Conservation (phyloP, 352 stramenopile species). For the Pythium volutum region DNA sequence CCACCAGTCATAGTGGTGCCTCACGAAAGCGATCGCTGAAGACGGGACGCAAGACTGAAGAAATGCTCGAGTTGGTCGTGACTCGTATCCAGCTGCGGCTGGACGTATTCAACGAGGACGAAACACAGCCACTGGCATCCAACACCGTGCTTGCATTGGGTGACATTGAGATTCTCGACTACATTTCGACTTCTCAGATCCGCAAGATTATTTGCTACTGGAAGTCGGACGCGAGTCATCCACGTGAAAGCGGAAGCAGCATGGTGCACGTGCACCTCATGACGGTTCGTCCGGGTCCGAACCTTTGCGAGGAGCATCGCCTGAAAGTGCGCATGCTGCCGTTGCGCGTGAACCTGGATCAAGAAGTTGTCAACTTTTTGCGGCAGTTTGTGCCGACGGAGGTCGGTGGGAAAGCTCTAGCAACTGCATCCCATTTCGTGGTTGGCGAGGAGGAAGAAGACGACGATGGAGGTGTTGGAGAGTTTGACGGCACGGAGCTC, state of each 20-base stretch:
- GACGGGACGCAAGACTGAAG: slow-evolving; percentile 81
- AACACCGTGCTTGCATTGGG: slow-evolving; percentile 73
- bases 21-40: slow-evolving; percentile 61
- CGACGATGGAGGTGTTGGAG: slow-evolving; percentile 21
- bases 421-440: neutral
- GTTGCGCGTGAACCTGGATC: slow-evolving; percentile 82
- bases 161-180: slow-evolving; percentile 84
- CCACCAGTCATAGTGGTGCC: neutral
- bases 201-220: slow-evolving; percentile 90
- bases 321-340: slow-evolving; percentile 74
- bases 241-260: slow-evolving; percentile 78
- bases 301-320: slow-evolving; percentile 80
- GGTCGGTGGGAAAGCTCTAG: neutral
- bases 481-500: slow-evolving; percentile 55
- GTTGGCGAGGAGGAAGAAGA: slow-evolving; percentile 26
- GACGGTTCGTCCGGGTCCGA: slow-evolving; percentile 71
- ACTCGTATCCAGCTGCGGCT: slow-evolving; percentile 81
- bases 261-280: slow-evolving; percentile 81
- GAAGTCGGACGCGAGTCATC: slow-evolving; percentile 82
- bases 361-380: slow-evolving; percentile 86
- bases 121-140: slow-evolving; percentile 66
- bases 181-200: slow-evolving; percentile 89
- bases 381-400: slow-evolving; percentile 70
- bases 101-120: slow-evolving; percentile 81
- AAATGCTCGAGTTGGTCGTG: slow-evolving; percentile 85